Conservation (phyloP, 1,284 basidiomycete genomes). For the Cryptococcus hybrid region DNA sequence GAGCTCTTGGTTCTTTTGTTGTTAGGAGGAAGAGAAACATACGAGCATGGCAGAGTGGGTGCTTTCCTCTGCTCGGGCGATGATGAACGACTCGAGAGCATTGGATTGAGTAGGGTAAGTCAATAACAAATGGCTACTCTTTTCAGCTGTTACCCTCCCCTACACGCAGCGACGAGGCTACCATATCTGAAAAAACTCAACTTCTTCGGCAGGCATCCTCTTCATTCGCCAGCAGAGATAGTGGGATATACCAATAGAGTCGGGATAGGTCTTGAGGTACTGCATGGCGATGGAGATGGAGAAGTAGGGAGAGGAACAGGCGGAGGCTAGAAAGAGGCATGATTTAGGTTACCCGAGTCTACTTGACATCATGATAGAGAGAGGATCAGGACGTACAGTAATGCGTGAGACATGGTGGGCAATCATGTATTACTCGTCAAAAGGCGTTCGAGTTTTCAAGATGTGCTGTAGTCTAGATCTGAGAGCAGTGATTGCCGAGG, state of each 20-base stretch:
- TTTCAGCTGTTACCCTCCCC: constrained; percentile 27
- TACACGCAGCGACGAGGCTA: constrained; percentile 43
- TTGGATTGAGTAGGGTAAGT: constrained; percentile 84
- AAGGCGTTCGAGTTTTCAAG: too few species aligned
- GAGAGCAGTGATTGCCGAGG: neutral
- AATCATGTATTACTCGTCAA: too few species aligned
- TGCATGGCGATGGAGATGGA: constrained; percentile 85
- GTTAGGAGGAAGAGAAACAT: constrained; percentile 48
- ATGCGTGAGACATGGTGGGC: constrained; percentile 30
- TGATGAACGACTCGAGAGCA: constrained; percentile 87
- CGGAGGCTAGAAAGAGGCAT: constrained; percentile 55
- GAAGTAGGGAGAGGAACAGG: constrained; percentile 85
- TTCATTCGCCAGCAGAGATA: constrained; percentile 83
- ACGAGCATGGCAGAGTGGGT: constrained; percentile 93
- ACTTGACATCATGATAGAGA: too few species aligned
- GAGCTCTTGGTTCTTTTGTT: constrained; percentile 46
- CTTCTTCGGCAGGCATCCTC: constrained; percentile 71
- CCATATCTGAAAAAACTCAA: constrained; percentile 95
- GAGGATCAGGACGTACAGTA: constrained; percentile 20
- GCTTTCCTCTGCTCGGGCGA: constrained; percentile 79
- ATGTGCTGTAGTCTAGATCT: too few species aligned
- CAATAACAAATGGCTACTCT: constrained; percentile 79
- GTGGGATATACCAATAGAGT: constrained; percentile 94
- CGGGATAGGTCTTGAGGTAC: constrained; percentile 82
- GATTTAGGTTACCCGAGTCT: too few species aligned